These are phyloP conservation scores for Alternaria gansuensis DNA, from an alignment of 2,329 filamentous ascomycete genomes.

Conservation along the genomic window DNA sequence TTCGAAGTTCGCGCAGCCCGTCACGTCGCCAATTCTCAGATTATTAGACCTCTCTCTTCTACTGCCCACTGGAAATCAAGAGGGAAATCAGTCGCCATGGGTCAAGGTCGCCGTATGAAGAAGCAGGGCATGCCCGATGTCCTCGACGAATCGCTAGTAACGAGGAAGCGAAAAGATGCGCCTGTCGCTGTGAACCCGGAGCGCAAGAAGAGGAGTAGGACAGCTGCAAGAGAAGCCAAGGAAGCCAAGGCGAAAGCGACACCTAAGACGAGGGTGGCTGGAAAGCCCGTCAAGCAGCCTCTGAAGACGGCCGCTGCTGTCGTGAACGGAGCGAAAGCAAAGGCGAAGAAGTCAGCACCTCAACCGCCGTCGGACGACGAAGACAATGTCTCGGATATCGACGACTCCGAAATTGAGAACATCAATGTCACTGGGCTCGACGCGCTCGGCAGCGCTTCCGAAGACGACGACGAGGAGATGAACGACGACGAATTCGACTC, in stretches of 20 bases:
- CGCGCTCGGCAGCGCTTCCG: conserved; percentile 51
- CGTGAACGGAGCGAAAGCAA: conserved; percentile 46
- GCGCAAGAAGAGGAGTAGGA: conserved; percentile 68
- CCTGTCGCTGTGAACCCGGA: conserved; percentile 60
- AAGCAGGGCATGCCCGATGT: conserved; percentile 90
- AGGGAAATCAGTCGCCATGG: conserved; percentile 65
- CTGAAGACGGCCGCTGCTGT: conserved; percentile 53
- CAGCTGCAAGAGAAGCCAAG: conserved; percentile 49
- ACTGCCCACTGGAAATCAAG: neutral
- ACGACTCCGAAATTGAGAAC: conserved; percentile 40
- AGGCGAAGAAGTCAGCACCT: conserved; percentile 48
- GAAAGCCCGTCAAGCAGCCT: conserved; percentile 17
- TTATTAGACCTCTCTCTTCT: conserved; percentile 5
- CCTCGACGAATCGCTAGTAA: conserved; percentile 77
- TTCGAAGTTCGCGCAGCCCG: conserved; percentile 29
- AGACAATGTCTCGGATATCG: conserved; percentile 32
- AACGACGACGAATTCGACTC: conserved; percentile 53
- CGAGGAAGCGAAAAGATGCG: conserved; percentile 86
- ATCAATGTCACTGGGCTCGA: conserved; percentile 52
- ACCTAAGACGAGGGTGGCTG: conserved; percentile 27
- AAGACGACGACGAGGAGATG: conserved; percentile 50
- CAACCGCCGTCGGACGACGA: conserved; percentile 45
- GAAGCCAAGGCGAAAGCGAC: conserved; percentile 28
- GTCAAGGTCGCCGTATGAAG: conserved; percentile 89
- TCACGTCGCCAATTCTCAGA: conserved; percentile 16